These are phyloP conservation scores for Rubia yunnanensis DNA, from an alignment of 257 asterid genomes.

Conservation along the genomic window DNA sequence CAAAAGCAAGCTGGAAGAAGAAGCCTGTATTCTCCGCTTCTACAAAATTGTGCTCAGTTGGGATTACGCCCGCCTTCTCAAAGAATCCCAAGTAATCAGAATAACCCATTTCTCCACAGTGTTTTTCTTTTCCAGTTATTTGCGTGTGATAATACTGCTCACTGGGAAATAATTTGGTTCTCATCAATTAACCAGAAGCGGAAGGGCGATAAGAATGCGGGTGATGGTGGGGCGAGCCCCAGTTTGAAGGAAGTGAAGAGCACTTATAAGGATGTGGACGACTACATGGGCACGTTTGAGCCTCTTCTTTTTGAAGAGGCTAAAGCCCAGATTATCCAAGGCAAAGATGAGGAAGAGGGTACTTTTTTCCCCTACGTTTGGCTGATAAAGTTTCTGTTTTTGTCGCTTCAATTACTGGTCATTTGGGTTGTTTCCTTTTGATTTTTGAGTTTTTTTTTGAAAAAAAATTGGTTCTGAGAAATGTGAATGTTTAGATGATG, in stretches of 20 bases:
- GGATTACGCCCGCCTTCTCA: conserved; percentile 71
- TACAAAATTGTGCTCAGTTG: conserved; percentile 72
- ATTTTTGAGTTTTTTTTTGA: conserved; percentile 2
- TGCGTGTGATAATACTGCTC: not conserved
- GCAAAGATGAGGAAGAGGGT: conserved; percentile 65
- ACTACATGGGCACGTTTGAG: conserved; percentile 66
- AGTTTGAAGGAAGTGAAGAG: conserved; percentile 58
- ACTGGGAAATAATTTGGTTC: not conserved
- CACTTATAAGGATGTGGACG: conserved; percentile 65
- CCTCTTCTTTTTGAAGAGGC: conserved; percentile 95
- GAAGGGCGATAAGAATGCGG: conserved; percentile 22
- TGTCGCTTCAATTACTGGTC: not conserved
- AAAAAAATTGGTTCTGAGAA: not conserved
- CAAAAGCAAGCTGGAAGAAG: conserved; percentile 52
- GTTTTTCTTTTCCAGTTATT: not conserved
- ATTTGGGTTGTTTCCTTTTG: not conserved
- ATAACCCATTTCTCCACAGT: not conserved
- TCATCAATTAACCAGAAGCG: conserved; percentile 18
- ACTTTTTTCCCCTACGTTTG: not conserved
- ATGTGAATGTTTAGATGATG: not conserved
- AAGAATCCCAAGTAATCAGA: conserved; percentile 44
- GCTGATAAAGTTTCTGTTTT: not conserved
- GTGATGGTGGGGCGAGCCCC: conserved; percentile 24
- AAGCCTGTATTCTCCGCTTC: conserved; percentile 52
- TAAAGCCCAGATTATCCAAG: conserved; percentile 69